Evolutionary conservation across 78 protist species (phyloP).

Genomic region (Dictyostelium discoideum): dicty_2.7 NC_007091.3:619001-619500

Average conservation of each 20-base stretch:
- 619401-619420: too few species aligned
- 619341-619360: too few species aligned
- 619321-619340: too few species aligned
- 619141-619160: neutral
- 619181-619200: neutral
- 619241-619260: neutral
- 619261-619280: neutral
- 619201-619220: neutral
- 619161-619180: neutral
- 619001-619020: slow-evolving; percentile 73
- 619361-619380: too few species aligned
- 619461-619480: too few species aligned
- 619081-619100: neutral
- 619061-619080: too few species aligned
- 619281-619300: too few species aligned
- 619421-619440: too few species aligned
- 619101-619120: neutral
- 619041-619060: neutral
- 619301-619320: too few species aligned
- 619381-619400: too few species aligned
- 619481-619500: too few species aligned
- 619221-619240: neutral
- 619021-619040: slow-evolving; percentile 12
- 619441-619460: too few species aligned
- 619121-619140: neutral